A percentile compares a stretch with the other conserved stretches of the same genome.
These are phyloP conservation scores for Clonostachys chloroleuca DNA, from an alignment of 2,329 filamentous ascomycete genomes.

Conservation along the genomic window DNA sequence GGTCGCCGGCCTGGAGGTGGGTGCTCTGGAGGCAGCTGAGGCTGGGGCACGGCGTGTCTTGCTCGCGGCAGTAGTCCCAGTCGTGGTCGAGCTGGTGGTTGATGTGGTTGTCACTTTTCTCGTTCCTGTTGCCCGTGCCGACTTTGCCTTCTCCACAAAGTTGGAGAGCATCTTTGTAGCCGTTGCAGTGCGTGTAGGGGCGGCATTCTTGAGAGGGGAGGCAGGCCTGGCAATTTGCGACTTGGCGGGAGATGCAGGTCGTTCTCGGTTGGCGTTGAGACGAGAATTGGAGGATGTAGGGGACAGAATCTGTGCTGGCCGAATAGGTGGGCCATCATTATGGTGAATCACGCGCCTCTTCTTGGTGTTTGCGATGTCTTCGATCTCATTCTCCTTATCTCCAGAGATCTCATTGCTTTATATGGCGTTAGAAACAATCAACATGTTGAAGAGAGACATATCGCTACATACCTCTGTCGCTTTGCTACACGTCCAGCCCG, in stretches of 20 bases:
- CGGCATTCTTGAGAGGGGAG: constrained; percentile 56
- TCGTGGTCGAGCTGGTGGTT: constrained; percentile 34
- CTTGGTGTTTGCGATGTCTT: constrained; percentile 61
- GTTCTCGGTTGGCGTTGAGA: constrained; percentile 38
- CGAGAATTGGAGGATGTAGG: constrained; percentile 80
- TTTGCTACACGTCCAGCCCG: constrained; percentile 30
- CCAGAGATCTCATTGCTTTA: constrained; percentile 58
- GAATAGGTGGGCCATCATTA: constrained; percentile 27
- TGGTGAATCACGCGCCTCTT: constrained; percentile 52
- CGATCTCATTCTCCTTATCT: constrained; percentile 74
- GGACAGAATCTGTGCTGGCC: constrained; percentile 64
- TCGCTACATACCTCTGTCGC: constrained; percentile 42
- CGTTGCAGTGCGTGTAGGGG: constrained; percentile 28
- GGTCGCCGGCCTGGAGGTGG: constrained; percentile 30
- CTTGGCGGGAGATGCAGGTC: constrained; percentile 49
- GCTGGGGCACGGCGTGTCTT: constrained; percentile 24
- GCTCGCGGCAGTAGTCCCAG: constrained; percentile 20
- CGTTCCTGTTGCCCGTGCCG: constrained; percentile 41
- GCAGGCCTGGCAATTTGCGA: constrained; percentile 52
- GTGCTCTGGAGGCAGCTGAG: constrained; percentile 29
- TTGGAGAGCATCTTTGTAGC: constrained; percentile 44
- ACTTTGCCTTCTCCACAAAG: constrained; percentile 59
- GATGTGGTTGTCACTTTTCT: constrained; percentile 42
- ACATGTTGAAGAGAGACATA: constrained; percentile 2
- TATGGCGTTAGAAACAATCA: constrained; percentile 7